Evolutionary conservation across 2,329 filamentous ascomycete genomes (phyloP), one percentile per base, ranked within the genome.

Genomic region (Parafenestella ontariensis): DNA sequence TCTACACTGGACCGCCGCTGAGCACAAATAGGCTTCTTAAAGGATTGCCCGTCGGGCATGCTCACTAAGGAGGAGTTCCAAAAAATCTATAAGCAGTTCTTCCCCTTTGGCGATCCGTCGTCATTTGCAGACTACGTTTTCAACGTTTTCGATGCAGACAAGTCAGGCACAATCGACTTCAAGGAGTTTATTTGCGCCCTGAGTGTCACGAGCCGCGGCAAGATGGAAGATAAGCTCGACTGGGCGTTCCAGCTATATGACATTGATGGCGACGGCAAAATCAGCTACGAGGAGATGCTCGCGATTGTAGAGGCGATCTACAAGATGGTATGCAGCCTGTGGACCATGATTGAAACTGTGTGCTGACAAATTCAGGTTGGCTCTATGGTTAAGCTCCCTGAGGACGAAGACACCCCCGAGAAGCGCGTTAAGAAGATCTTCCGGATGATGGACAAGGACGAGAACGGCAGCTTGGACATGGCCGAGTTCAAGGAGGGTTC

Each of bases 401-500:
- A 97, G 78, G 95, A 99, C 79, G 95, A 99, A 82, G 94, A 99
- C 79, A 99, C 95, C 52, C 95, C 95, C 17, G 94, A 98, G 83
- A 99, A 99, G 83, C 89, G 95, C 62, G 95, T 99, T 60, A 88
- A 85, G 78, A 99, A 99, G 84, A 98, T 99, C 77, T 99, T 99
- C 84, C 85, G 89, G 71, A 98, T 98, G 95, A 99, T 99, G 95
- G 95, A 99, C 83, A 99, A 99, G 85, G 95, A 99, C 76, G 94
- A 98, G 81, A 98, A 98, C 75, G 95, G 94, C 68, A 96, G 91
- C 73, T 81, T 99, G 69, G 94, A 98, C 76, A 94, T 97, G 85
- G 89, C 93, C 58, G 95, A 99, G 77, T 99, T 99, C 84, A 98
- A 98, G 81, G 95, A 99, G 80, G 95, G 95, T 66, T 96, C 92